Conservation (phyloP, 768 basidiomycete genomes). For the Lentinus brumalis region DNA sequence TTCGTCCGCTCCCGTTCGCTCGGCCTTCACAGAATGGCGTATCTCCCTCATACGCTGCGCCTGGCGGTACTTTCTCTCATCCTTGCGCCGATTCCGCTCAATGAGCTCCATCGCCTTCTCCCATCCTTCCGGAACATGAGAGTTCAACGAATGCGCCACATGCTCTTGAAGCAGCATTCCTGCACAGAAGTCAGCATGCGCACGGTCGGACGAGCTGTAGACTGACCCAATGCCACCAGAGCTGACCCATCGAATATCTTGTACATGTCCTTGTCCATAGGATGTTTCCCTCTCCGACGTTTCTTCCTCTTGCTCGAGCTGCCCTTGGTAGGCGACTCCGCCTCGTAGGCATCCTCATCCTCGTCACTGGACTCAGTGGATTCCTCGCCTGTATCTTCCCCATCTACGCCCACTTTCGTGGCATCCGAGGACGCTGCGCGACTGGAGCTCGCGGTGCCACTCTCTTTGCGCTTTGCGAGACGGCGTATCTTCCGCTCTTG, state of each 20-base stretch:
- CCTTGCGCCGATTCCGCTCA: slow-evolving; percentile 3
- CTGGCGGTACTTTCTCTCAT: background rate
- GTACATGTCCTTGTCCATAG: slow-evolving; percentile 63
- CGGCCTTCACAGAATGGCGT: slow-evolving; percentile 1
- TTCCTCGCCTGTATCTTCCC: no score
- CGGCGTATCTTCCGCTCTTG: slow-evolving; percentile 36
- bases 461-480: slow-evolving; percentile 39
- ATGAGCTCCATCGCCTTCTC: slow-evolving; percentile 35
- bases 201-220: background rate
- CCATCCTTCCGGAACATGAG: slow-evolving; percentile 49
- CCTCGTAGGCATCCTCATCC: background rate
- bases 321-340: background rate
- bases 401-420: slow-evolving; percentile 19
- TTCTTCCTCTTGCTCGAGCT: slow-evolving; percentile 11
- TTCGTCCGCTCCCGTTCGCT: background rate
- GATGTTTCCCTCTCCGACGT: slow-evolving; percentile 7
- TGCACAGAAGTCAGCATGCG: slow-evolving; percentile 24
- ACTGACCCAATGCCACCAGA: slow-evolving; percentile 65
- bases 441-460: slow-evolving; percentile 11
- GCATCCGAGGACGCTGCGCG: background rate
- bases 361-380: slow-evolving; percentile 18
- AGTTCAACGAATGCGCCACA: slow-evolving; percentile 45
- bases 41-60: slow-evolving; percentile 3
- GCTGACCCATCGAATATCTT: slow-evolving; percentile 73
- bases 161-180: slow-evolving; percentile 74